These are phyloP conservation scores for Ogataea hybrid DNA, from an alignment of 1,139 yeast species.

Conservation along the genomic window DNA sequence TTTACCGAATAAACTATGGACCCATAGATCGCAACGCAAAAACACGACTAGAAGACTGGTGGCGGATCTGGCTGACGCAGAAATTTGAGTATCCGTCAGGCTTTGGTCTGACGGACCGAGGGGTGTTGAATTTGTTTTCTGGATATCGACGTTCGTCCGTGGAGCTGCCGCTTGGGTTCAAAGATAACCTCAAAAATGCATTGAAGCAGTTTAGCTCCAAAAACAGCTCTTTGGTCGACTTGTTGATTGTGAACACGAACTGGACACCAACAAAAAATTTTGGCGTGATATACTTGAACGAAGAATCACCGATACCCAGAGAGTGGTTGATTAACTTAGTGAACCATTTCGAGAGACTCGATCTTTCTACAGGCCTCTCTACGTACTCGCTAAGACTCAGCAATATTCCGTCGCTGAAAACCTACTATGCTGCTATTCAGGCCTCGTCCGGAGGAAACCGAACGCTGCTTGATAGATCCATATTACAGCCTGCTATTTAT, in stretches of 20 bases:
- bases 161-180: slow-evolving; percentile 28
- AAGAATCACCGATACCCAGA: slow-evolving; percentile 14
- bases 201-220: slow-evolving; percentile 13
- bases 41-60: slow-evolving; percentile 25
- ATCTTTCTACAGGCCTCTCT: slow-evolving; percentile 28
- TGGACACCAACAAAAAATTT: slow-evolving; percentile 31
- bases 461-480: slow-evolving; percentile 25
- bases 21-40: slow-evolving; percentile 12
- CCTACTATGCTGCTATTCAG: slow-evolving; percentile 16
- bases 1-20: slow-evolving; percentile 28
- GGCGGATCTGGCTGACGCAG: slow-evolving; percentile 28
- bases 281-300: slow-evolving; percentile 26
- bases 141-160: slow-evolving; percentile 30
- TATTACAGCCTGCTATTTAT: slow-evolving; percentile 27
- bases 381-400: slow-evolving; percentile 25
- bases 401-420: slow-evolving; percentile 27
- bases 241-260: slow-evolving; percentile 28
- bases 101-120: slow-evolving; percentile 24
- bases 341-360: slow-evolving; percentile 28
- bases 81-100: slow-evolving; percentile 26
- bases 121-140: slow-evolving; percentile 22
- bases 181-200: slow-evolving; percentile 25
- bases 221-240: slow-evolving; percentile 19
- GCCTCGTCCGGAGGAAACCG: slow-evolving; percentile 14
- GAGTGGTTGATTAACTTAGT: slow-evolving; percentile 21